Evolutionary conservation across 2,329 filamentous ascomycete genomes (phyloP), one percentile per base, ranked within the genome.

Genomic region (Parastagonospora nodorum): DNA sequence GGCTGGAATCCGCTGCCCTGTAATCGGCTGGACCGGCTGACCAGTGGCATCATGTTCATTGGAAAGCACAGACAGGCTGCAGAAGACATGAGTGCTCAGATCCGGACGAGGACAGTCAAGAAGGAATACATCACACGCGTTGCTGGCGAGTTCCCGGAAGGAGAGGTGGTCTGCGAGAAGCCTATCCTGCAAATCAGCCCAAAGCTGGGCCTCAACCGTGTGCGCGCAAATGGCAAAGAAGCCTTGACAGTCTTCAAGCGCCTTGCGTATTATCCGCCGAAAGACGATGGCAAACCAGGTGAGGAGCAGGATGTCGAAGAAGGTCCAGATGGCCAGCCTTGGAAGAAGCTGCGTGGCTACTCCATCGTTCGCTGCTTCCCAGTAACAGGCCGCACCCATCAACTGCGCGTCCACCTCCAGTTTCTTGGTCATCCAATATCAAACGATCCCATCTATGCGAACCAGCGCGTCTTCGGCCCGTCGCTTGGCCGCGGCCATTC

Each of bases 381-480:
- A 0, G 84, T 97, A 27, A 99, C 94, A 0, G 94, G 94, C 0
- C 85, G 94, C 43, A 99, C 94, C 10, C 94, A 99, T 68, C 94
- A 99, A 73, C 83, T 99, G 42, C 86, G 94, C 30, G 94, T 99
- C 14, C 94, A 99, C 67, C 81, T 99, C 12, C 94, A 99, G 70
- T 96, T 90, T 72, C 80, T 99, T 3, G 94, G 94, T 1, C 89
- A 97, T 69, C 94, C 94, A 1, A 97, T 99, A 62, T 87, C 91
- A 58, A 99, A 99, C 72, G 94, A 99, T 69, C 94, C 94, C 7
- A 97, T 99, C 63, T 99, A 99, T 73, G 92, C 90, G 64, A 99
- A 99, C 70, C 87, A 90, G 68, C 86, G 87, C 50, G 94, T 99
- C 9, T 99, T 96, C 80, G 94, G 94, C 0, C 80, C 87, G 1